Evolutionary conservation across 208 protist genomes (phyloP), one percentile per base, ranked within the genome.

Genomic region (Acanthamoeba triangularis): DNA sequence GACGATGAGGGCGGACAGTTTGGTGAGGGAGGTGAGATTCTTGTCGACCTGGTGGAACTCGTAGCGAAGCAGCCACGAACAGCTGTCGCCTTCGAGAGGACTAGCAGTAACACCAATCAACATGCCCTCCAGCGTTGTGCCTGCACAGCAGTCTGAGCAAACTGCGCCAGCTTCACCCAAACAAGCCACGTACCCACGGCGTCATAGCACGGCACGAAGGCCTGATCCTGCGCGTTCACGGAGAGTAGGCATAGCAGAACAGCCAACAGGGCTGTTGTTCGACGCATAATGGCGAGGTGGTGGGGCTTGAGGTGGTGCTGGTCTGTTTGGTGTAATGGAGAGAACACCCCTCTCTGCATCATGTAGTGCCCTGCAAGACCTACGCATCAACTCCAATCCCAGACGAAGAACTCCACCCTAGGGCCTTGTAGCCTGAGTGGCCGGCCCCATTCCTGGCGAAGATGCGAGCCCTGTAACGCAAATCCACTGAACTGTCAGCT

Each of bases 171-270:
- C n/a, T n/a, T n/a, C n/a, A n/a, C n/a, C n/a, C n/a, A n/a, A n/a
- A n/a, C n/a, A n/a, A n/a, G n/a, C n/a, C 8, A 37, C 69, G 37
- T 87, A 87, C 78, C 47, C 25, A 28, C 47, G 23, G 78, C 11
- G 13, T 23, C 49, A 10, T 28, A 61, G 78, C 78, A 87, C 59
- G 78, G 78, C 20, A 87, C 49, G 78, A 87, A 87, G 6, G 78
- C 59, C 25, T 30, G 37, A 11, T 1, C 49, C 41, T 87, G 78
- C 6, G 37, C 20, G 16, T 47, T 28, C 3, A 61, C 6, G 18
- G 25, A 59, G 5, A 52, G 20, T 5, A 87, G 30, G 3, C 11
- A 5, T 3, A 87, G 78, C 28, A 87, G 61, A 23, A 25, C 8
- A 23, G 18, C 8, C 2, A 61, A 3, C 56, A 4, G 20, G 56